phyloP scores from a whole-genome alignment of 2,329 filamentous ascomycete species.

The Cephalotrichum gorgonifer region DNA sequence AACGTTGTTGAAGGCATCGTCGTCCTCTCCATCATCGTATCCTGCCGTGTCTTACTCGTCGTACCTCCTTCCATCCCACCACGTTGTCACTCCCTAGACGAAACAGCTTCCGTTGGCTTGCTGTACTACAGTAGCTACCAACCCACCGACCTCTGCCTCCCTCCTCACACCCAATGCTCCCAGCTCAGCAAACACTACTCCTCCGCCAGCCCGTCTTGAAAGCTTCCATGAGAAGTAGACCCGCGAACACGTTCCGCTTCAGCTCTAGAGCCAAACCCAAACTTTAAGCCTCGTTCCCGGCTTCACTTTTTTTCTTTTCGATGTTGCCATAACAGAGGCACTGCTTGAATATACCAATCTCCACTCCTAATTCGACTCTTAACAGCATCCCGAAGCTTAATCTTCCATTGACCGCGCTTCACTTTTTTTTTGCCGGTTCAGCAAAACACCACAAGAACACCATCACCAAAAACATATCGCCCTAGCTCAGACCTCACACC shows the following conservation, averaged over 20 bases:
- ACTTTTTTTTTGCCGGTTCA: neutral
- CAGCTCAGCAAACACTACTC: neutral
- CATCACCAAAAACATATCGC: neutral
- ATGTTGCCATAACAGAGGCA: conserved; percentile 1
- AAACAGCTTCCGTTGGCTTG: too few species aligned
- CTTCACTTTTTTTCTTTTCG: neutral
- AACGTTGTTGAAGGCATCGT: neutral
- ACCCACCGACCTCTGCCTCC: neutral
- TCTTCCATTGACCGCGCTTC: neutral
- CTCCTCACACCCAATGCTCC: conserved; percentile 5
- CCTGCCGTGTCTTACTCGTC: neutral
- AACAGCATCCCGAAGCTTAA: neutral
- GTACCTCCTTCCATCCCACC: neutral
- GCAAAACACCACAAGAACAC: neutral
- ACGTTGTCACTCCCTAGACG: too few species aligned
- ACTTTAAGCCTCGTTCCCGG: neutral
- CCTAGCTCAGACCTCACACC: neutral
- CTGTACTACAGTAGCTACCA: neutral
- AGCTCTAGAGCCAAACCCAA: conserved; percentile 1
- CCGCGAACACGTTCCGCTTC: neutral
- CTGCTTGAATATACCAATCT: neutral
- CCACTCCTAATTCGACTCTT: neutral
- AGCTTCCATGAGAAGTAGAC: conserved; percentile 5
- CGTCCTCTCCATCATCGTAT: neutral
- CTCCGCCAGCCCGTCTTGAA: neutral